Evolutionary conservation across 805 yeast genomes (phyloP).

Genomic region (Myxozyma neotropica): DNA sequence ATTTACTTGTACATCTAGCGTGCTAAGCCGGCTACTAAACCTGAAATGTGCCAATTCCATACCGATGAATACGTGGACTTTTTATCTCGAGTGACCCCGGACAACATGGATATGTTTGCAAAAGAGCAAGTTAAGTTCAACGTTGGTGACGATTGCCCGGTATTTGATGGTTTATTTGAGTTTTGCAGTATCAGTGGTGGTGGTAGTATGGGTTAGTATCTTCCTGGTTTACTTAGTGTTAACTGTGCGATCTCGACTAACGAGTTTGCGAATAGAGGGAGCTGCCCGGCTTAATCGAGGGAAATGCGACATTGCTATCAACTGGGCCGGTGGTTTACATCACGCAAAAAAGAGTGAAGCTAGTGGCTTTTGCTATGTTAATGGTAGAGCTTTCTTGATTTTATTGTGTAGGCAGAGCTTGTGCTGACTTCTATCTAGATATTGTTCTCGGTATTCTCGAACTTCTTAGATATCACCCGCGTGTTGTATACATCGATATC

Average conservation of each 20-base stretch:
- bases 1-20: slow-evolving; percentile 45
- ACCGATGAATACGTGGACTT: slow-evolving; percentile 97
- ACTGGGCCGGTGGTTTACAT: slow-evolving; percentile 96
- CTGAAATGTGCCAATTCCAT: slow-evolving; percentile 97
- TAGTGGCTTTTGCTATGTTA: slow-evolving; percentile 91
- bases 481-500: slow-evolving; percentile 90
- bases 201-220: slow-evolving; percentile 71
- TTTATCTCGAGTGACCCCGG: slow-evolving; percentile 32
- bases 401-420: background rate
- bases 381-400: slow-evolving; percentile 41
- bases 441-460: slow-evolving; percentile 87
- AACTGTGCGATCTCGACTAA: background rate
- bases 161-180: slow-evolving; percentile 92
- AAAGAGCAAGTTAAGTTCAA: slow-evolving; percentile 91
- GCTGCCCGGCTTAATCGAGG: slow-evolving; percentile 84
- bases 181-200: slow-evolving; percentile 89
- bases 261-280: slow-evolving; percentile 49
- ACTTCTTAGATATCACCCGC: slow-evolving; percentile 81
- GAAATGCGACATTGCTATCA: slow-evolving; percentile 91
- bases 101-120: slow-evolving; percentile 46
- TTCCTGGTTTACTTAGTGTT: background rate
- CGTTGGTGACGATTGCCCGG: slow-evolving; percentile 96
- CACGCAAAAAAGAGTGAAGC: slow-evolving; percentile 96
- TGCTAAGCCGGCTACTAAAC: slow-evolving; percentile 96
- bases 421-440: slow-evolving; percentile 47